phyloP scores from a whole-genome alignment of 139 green algal genomes.

The Micractinium sp. region DNA sequence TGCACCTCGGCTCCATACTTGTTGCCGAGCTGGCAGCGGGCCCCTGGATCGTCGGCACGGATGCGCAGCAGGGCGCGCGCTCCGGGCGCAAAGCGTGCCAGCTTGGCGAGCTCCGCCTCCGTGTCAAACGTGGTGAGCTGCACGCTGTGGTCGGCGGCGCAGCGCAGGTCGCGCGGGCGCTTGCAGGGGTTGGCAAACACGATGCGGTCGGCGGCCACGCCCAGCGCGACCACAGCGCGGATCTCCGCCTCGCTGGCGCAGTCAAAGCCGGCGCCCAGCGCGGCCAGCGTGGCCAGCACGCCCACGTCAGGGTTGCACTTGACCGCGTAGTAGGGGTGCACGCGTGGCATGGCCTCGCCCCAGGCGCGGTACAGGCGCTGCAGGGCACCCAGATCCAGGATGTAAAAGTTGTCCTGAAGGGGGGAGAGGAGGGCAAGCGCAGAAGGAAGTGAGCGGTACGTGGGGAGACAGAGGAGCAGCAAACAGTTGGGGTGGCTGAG shows the following conservation, averaged over 20 bases:
- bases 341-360: conserved; percentile 83
- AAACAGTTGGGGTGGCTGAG: too few species aligned
- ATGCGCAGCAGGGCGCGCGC: conserved; percentile 87
- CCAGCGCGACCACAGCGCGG: conserved; percentile 61
- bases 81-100: conserved; percentile 39
- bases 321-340: conserved; percentile 87
- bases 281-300: conserved; percentile 84
- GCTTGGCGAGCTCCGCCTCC: conserved; percentile 90
- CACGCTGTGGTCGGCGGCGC: conserved; percentile 59
- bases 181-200: conserved; percentile 98
- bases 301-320: conserved; percentile 70
- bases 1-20: conserved; percentile 61
- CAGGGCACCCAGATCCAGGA: conserved; percentile 91
- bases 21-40: conserved; percentile 48
- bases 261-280: conserved; percentile 94
- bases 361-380: conserved; percentile 80
- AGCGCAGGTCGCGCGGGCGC: conserved; percentile 81
- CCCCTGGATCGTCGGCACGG: conserved; percentile 76
- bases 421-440: not conserved
- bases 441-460: not conserved
- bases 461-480: not conserved
- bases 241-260: conserved; percentile 91
- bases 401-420: conserved; percentile 89
- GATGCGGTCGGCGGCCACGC: conserved; percentile 80
- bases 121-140: conserved; percentile 95